These are phyloP conservation scores for Cryomyces minteri DNA, from an alignment of 495 filamentous ascomycete species.

Conservation along the genomic window DNA sequence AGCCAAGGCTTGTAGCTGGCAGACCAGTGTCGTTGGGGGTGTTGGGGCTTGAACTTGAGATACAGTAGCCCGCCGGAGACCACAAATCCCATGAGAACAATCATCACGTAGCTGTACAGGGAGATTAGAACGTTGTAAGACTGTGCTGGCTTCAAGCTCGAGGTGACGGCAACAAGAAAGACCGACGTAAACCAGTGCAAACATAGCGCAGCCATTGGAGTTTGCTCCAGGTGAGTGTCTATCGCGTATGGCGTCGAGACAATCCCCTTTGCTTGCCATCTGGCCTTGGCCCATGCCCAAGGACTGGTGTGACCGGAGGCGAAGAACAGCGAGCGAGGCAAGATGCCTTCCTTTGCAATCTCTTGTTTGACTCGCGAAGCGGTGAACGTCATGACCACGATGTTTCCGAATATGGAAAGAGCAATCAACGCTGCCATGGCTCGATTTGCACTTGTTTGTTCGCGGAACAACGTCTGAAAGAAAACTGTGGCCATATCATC, in stretches of 20 bases:
- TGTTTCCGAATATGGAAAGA: constrained; percentile 29
- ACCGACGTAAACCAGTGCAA: constrained; percentile 27
- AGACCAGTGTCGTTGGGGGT: constrained; percentile 11
- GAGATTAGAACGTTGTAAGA: constrained; percentile 17
- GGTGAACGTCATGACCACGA: constrained; percentile 32
- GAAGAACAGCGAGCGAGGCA: constrained; percentile 29
- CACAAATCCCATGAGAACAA: constrained; percentile 15
- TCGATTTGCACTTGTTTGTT: constrained; percentile 5
- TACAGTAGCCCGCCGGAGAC: constrained; percentile 19
- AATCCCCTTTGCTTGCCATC: background rate
- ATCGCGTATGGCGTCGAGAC: background rate
- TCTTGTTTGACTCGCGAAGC: constrained; percentile 32
- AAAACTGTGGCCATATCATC: constrained; percentile 10
- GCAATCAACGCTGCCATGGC: constrained; percentile 25
- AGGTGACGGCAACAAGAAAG: constrained; percentile 19
- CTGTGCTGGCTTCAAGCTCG: constrained; percentile 5
- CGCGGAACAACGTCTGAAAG: constrained; percentile 11
- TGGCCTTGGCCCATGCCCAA: constrained; percentile 12
- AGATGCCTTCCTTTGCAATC: constrained; percentile 32
- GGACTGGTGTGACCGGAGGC: constrained; percentile 21
- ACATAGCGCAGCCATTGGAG: constrained; percentile 23
- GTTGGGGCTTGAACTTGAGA: constrained; percentile 9
- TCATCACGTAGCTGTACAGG: constrained; percentile 15
- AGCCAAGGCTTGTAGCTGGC: constrained; percentile 10
- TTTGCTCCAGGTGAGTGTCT: constrained; percentile 17